A percentile compares a stretch with the other conserved stretches of the same genome.
Evolutionary conservation across 768 basidiomycete species (phyloP).

Genomic region (Mrakia frigida): DNA sequence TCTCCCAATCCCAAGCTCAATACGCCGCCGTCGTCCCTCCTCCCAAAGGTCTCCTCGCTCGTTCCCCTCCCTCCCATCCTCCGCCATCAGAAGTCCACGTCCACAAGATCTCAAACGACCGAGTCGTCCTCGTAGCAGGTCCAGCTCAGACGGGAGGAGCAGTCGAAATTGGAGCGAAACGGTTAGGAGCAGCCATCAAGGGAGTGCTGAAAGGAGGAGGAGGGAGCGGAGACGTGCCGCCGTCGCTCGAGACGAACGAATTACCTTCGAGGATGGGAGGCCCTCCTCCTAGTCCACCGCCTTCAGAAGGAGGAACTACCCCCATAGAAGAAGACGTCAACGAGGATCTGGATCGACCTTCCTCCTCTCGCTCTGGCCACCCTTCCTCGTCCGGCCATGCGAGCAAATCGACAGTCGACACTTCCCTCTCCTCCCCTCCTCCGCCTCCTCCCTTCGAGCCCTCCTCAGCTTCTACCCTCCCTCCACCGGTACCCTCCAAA

Average conservation of each 20-base stretch:
- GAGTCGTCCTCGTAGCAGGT: conserved; percentile 17
- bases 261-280: background rate
- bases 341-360: background rate
- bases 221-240: background rate
- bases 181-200: background rate
- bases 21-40: conserved; percentile 10
- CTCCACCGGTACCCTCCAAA: background rate
- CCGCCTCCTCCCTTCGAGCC: background rate
- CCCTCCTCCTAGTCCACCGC: conserved; percentile 22
- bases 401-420: background rate
- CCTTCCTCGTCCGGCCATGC: background rate
- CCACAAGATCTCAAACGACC: conserved; percentile 20
- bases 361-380: background rate
- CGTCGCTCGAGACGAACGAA: background rate
- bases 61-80: conserved; percentile 7
- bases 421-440: background rate
- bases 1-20: conserved; percentile 29
- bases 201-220: background rate
- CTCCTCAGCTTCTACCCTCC: background rate
- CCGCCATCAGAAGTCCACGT: conserved; percentile 20
- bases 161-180: background rate
- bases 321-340: background rate
- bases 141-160: background rate
- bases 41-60: background rate
- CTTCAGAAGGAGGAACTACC: conserved; percentile 5